These are phyloP conservation scores for Gyromitra esculenta DNA, from an alignment of 2,329 filamentous ascomycete species.

Conservation along the genomic window DNA sequence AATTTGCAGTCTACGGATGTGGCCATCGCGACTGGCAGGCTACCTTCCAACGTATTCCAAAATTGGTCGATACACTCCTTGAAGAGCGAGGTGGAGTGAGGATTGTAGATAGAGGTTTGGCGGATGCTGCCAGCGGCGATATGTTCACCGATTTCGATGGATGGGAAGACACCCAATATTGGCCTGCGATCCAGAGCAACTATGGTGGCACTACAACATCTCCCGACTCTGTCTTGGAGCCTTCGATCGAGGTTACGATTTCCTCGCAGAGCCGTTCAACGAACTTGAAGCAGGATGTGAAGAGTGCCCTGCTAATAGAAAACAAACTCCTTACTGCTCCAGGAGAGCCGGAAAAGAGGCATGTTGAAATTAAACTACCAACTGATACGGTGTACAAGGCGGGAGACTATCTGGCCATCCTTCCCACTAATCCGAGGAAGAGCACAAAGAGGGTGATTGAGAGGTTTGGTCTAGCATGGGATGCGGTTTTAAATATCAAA, in stretches of 20 bases:
- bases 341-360: slow-evolving; percentile 68
- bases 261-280: slow-evolving; percentile 63
- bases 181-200: slow-evolving; percentile 64
- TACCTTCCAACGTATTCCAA: slow-evolving; percentile 76
- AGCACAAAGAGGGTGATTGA: slow-evolving; percentile 72
- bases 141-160: slow-evolving; percentile 75
- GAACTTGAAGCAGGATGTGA: slow-evolving; percentile 71
- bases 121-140: slow-evolving; percentile 71
- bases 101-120: slow-evolving; percentile 66
- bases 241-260: slow-evolving; percentile 54
- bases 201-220: slow-evolving; percentile 35
- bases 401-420: slow-evolving; percentile 79
- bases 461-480: slow-evolving; percentile 74
- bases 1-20: slow-evolving; percentile 76
- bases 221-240: background rate
- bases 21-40: slow-evolving; percentile 68
- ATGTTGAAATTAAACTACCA: slow-evolving; percentile 75
- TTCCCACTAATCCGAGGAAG: slow-evolving; percentile 74
- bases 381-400: slow-evolving; percentile 72
- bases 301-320: slow-evolving; percentile 69
- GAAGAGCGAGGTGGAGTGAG: slow-evolving; percentile 65
- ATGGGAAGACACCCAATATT: slow-evolving; percentile 72
- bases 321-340: slow-evolving; percentile 66
- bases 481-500: slow-evolving; percentile 71
- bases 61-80: slow-evolving; percentile 68